Base-by-base conservation (phyloP, 306 rosid genomes). In the Cucumis hystrix region DNA sequence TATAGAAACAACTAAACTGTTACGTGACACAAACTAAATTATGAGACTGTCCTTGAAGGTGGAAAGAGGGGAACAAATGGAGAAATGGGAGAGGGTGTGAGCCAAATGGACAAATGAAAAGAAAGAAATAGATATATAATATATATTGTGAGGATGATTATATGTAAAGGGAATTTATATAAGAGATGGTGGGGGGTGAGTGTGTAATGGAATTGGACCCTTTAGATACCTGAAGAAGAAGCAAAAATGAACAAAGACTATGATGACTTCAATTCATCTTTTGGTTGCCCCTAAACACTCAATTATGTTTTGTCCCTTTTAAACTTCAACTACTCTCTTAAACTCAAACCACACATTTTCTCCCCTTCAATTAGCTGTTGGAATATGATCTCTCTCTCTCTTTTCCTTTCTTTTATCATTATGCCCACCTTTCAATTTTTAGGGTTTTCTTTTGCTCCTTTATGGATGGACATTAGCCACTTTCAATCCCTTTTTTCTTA, bases 231-330 rank as follows among this genome's bases (percentile, higher is more conserved):
- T 30, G 2, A 72, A 51, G 62, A 51, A 51, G 62, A 72, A 72
- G 62, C 43, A 72, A 72, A 72, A 30, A 28, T 51, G 77, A 52
- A 72, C 77, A 72, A 72, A 72, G 77, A 70, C 10, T 70, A 17
- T 11, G 75, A 17, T 11, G 75, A 70, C 59, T 39, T 47, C 1
- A 21, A 21, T 45, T 67, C 51, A 66, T 7, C 33, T 47, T 33
- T 33, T 13, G 57, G 28, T 70, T 56, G 14, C 10, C 47, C 47
- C 54, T 47, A 70, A 47, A 47, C 40, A 71, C 21, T 47, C 43
- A 51, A 72, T 1, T 52, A 30, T 72, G 45, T 72, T 72, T 41
- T 47, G 41, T 71, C 41, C 76, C 55, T 52, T 23, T 52, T 52
- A 16, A 52, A 52, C 54, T 47, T 47, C 54, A 47, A 47, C 57